These are phyloP conservation scores for Eucalyptus marginata DNA, from an alignment of 345 rosid species.

Conservation along the genomic window DNA sequence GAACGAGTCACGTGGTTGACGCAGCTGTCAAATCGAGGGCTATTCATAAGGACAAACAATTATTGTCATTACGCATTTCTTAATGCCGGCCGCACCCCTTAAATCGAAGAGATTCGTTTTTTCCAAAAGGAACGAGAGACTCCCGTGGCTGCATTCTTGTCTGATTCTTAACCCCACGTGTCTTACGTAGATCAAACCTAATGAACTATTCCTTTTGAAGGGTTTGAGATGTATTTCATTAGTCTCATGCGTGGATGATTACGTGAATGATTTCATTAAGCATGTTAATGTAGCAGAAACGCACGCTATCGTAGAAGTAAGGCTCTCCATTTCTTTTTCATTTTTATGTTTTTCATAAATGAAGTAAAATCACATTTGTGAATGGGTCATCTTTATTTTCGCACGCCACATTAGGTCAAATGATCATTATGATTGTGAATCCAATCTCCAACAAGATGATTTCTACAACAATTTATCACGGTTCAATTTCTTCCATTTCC, in stretches of 20 bases:
- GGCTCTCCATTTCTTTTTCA: background rate
- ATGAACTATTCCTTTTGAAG: background rate
- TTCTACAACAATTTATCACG: no score
- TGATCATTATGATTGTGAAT: background rate
- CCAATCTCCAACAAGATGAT: background rate
- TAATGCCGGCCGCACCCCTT: background rate
- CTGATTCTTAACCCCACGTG: background rate
- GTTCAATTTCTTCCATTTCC: background rate
- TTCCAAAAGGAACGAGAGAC: background rate
- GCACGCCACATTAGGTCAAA: background rate
- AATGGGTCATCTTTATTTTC: background rate
- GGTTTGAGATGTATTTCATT: background rate
- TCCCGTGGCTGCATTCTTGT: background rate
- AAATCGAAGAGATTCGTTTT: background rate
- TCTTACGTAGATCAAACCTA: background rate
- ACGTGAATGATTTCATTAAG: background rate
- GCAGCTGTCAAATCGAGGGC: background rate
- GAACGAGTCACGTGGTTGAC: background rate
- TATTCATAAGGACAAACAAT: background rate
- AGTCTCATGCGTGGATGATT: background rate
- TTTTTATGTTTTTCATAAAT: background rate
- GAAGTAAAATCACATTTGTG: background rate
- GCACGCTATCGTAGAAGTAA: background rate
- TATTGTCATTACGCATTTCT: background rate
- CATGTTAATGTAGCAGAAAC: background rate